Evolutionary conservation across 495 filamentous ascomycete species (phyloP), one percentile per base, ranked within the genome.

Genomic region (Podospora didyma): DNA sequence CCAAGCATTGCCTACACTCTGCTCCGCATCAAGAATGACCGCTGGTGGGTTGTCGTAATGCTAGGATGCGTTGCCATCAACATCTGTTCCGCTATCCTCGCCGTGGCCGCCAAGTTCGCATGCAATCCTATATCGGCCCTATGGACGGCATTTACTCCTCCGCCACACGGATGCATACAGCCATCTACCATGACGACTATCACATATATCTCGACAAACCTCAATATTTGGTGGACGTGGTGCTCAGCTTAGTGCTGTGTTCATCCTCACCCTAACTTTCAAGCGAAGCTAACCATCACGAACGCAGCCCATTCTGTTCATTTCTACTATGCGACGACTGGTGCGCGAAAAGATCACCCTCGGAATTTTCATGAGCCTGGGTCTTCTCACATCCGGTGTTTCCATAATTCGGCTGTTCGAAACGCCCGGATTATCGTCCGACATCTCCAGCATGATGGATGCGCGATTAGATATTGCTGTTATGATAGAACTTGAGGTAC

Each of bases 1-100:
- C 60, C 66, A 34, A 62, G 62, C 62, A 69, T 73, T 22, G 64
- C 65, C 9, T 57, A 58, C 24, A 69, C 62, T 57, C 65, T 73
- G 19, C 56, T 73, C 4, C 69, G 71, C 20, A 62, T 73, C 56
- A 51, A 51, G 26, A 60, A 62, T 19, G 61, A 65, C 14, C 34
- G 35, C 7, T 11, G 46, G 5, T 72, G 69, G 71, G 49, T 21
- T 16, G 47, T 56, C 26, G 54, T 63, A 16, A 63, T 73, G 49
- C 61, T 59, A 21, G 24, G 35, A 22, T 53, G 53, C 21, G 59
- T 66, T 23, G 64, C 54, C 41, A 48, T 62, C 44, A 64, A 56
- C 17, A 59, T 47, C 28, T 51, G 62, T 26, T 12, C 59, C 1
- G 63, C 72, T 53, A 53, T 65, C 31, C 42, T 73, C n/a, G n/a